Percentiles rank a stretch among this genome's conserved stretches.
Evolutionary conservation across 2,329 filamentous ascomycete genomes (phyloP).

Genomic region (Diaporthe sp.): DNA sequence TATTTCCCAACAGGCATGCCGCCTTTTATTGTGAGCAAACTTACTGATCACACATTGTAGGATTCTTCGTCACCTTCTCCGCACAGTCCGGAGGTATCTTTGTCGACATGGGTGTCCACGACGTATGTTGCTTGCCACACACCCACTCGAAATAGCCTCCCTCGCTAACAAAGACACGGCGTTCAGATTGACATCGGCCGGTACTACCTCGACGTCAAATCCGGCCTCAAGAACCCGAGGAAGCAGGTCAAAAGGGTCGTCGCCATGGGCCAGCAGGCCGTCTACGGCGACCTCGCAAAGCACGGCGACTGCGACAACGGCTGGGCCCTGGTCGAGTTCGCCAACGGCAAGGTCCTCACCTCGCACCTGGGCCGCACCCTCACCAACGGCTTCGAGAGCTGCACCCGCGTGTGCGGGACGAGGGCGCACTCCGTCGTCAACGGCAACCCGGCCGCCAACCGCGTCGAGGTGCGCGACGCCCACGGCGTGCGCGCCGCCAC

Average conservation of each 20-base stretch:
- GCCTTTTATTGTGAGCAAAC: too few species aligned
- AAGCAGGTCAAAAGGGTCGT: constrained; percentile 51
- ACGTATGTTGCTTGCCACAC: too few species aligned
- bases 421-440: constrained; percentile 48
- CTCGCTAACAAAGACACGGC: too few species aligned
- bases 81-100: constrained; percentile 14
- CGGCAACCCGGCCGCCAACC: constrained; percentile 41
- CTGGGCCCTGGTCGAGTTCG: constrained; percentile 53
- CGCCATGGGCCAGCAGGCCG: constrained; percentile 50
- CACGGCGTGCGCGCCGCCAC: constrained; percentile 36
- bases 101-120: constrained; percentile 20
- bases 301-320: constrained; percentile 51
- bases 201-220: constrained; percentile 47
- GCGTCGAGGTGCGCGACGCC: constrained; percentile 29
- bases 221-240: constrained; percentile 47
- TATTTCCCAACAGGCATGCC: neutral
- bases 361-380: constrained; percentile 52
- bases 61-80: constrained; percentile 15
- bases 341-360: constrained; percentile 53
- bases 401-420: constrained; percentile 53
- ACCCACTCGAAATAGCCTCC: too few species aligned
- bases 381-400: constrained; percentile 53
- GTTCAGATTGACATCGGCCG: constrained; percentile 47
- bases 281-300: constrained; percentile 49
- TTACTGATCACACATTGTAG: neutral